Evolutionary conservation across 441 rosid genomes (phyloP).

Genomic region (Gossypium laxum): DNA sequence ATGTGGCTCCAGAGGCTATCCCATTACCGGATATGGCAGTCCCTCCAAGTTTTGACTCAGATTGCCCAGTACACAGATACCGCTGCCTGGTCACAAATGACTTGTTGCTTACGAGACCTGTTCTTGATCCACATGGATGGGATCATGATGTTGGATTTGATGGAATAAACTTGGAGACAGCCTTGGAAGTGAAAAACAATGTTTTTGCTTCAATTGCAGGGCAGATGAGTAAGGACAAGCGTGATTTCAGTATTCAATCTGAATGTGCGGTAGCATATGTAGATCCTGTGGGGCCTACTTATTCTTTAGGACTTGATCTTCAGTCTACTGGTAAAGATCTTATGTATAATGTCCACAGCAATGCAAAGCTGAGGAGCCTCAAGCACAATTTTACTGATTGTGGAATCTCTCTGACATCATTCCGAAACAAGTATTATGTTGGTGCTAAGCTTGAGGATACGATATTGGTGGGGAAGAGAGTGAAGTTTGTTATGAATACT

Average conservation of each 20-base stretch:
- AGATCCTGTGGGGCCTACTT: conserved; percentile 41
- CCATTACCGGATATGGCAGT: conserved; percentile 63
- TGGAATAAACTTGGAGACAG: conserved; percentile 70
- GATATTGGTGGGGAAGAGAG: conserved; percentile 50
- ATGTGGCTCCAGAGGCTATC: conserved; percentile 43
- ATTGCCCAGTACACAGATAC: conserved; percentile 55
- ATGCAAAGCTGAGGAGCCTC: conserved; percentile 48
- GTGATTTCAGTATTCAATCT: conserved; percentile 58
- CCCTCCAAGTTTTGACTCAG: conserved; percentile 71
- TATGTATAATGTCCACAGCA: conserved; percentile 48
- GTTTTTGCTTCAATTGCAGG: conserved; percentile 51
- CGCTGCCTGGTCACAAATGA: conserved; percentile 48
- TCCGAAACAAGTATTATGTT: conserved; percentile 46
- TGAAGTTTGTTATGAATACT: conserved; percentile 56
- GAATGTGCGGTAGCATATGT: conserved; percentile 56
- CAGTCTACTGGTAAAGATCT: conserved; percentile 71
- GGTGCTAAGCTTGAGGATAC: conserved; percentile 74
- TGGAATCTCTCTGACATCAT: conserved; percentile 54
- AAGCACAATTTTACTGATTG: conserved; percentile 51
- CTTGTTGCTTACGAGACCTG: conserved; percentile 65
- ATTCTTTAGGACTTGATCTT: conserved; percentile 55
- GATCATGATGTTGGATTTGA: conserved; percentile 91
- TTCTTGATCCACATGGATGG: conserved; percentile 89
- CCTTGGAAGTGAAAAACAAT: conserved; percentile 40
- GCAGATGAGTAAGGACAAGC: conserved; percentile 75